Evolutionary conservation across 2,329 filamentous ascomycete genomes (phyloP).

Genomic region (Calonectria pteridis): DNA sequence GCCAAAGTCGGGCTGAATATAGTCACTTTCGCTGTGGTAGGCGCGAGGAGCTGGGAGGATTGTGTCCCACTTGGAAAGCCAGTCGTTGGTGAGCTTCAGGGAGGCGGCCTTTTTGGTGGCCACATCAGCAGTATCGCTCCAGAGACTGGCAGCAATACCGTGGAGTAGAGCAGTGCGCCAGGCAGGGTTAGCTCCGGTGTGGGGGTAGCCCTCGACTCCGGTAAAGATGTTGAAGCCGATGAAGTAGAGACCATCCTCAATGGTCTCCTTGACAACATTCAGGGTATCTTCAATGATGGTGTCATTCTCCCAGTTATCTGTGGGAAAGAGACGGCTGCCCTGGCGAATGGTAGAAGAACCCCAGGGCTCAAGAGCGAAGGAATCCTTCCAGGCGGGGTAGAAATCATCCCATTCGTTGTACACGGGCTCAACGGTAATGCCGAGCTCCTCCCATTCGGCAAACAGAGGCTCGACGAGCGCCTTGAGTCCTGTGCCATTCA

Average conservation of each 20-base stretch:
- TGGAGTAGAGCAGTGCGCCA: constrained; percentile 30
- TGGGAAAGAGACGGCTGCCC: constrained; percentile 37
- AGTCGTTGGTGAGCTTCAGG: constrained; percentile 26
- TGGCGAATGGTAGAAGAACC: constrained; percentile 43
- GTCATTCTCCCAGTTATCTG: constrained; percentile 30
- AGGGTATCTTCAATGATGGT: constrained; percentile 24
- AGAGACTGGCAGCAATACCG: constrained; percentile 28
- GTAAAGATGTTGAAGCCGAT: constrained; percentile 32
- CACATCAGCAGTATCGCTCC: constrained; percentile 22
- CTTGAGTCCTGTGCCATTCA: constrained; percentile 19
- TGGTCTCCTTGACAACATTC: constrained; percentile 27
- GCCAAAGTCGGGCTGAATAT: constrained; percentile 60
- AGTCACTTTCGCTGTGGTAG: constrained; percentile 66
- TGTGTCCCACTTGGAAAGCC: constrained; percentile 27
- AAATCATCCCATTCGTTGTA: constrained; percentile 43
- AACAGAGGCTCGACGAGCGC: constrained; percentile 52
- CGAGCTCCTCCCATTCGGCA: constrained; percentile 46
- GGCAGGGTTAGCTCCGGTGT: constrained; percentile 31
- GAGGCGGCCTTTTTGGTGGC: constrained; percentile 27
- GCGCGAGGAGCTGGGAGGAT: constrained; percentile 55
- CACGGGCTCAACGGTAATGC: constrained; percentile 42
- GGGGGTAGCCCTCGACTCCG: constrained; percentile 25
- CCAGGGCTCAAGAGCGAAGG: constrained; percentile 41
- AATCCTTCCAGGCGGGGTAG: constrained; percentile 42
- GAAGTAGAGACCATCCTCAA: constrained; percentile 31